Base-by-base conservation (phyloP, 495 filamentous ascomycete species). In the Hypoxylon lienhwacheense region DNA sequence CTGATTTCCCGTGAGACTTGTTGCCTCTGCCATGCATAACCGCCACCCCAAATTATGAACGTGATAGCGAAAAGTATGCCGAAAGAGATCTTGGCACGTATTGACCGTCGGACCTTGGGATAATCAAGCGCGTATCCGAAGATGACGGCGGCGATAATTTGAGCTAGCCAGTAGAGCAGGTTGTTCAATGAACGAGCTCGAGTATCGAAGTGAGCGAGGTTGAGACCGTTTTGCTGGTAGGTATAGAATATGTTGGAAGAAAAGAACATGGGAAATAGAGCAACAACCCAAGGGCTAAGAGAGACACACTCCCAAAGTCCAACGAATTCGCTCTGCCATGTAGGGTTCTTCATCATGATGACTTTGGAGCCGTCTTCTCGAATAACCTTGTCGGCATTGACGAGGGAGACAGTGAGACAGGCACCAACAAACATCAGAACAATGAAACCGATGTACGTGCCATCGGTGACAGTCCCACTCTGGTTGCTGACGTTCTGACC, bases 371-470 rank as follows among this genome's bases (percentile, higher is more conserved):
- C 90, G 67, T 96, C 91, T 7, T 80, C 76, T 53, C 92, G 89
- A 59, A 88, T 75, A 55, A 97, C 80, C 41, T 85, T 76, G 52
- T 86, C 83, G 47, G 88, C 87, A 61, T 93, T 83, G 49, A 82
- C 82, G n/a, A 97, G 79, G 47, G 75, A 72, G 61, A 87, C 82
- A 14, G 88, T 82, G 1, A 96, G 77, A 26, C 79, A 53, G 43
- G 89, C 90, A 44, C 92, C 92, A 35, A 77, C 71, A 17, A 65
- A 20, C 82, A 93, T 96, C 43, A 96, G 83, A 45, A 96, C 82
- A 36, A 96, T 81, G 77, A 97, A 95, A 37, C 85, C 92, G 47
- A 91, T 78, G 63, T 96, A 97, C 37, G 91, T 97, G 39, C 90
- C 90, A 68, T 91, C 85, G 29, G 76, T 86, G 51, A 95, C 88